Base-by-base conservation (phyloP, 371 early-diverging fungal genomes). In the Polyrhizophydium stewartii region DNA sequence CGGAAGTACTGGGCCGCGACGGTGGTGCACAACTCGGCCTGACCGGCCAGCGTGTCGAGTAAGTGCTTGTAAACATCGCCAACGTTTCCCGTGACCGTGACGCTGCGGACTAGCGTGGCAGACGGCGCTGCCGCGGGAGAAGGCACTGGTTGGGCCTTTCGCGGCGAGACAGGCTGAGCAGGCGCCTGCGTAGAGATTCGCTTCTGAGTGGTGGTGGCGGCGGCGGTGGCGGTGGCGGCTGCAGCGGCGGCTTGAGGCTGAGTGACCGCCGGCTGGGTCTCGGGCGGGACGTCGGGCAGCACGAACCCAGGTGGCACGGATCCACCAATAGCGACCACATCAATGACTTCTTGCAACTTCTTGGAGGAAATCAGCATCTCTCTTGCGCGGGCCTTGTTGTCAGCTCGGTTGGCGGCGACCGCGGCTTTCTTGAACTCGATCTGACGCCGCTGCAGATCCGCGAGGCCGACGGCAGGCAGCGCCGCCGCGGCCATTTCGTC, bases 1-100 rank as follows among this genome's bases (percentile, higher is more conserved):
- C 72, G 68, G 46, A 68, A 70, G 62, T 78, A 77, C 27, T 87
- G 78, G 10, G 78, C 61, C 35, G 84, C 66, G 0, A 88, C 66
- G 5, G 80, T 82, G 25, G 84, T 83, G 65, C 89, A 87, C n/a
- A 83, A 65, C 40, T 79, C 73, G 50, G 86, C 76, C 69, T 90
- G 90, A 9, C 81, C 73, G 21, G 67, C 70, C 7, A 90, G 75
- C 16, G 58, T 51, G 28, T 30, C 45, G 32, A 56, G 55, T 10
- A 73, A 41, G 33, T 67, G 67, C 19, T 59, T 19, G 43, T 63
- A 45, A 25, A 64, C 28, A n/a, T 57, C 62, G 16, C 21, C 52
- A 32, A 24, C 24, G 49, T 35, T 24, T 46, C 55, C 52, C 27
- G 60, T 52, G 49, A 28, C 27, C 24, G 17, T 33, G 2, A 22